Evolutionary conservation across 2,329 filamentous ascomycete species (phyloP).

Genomic region (Phyllosticta ampelicida): DNA sequence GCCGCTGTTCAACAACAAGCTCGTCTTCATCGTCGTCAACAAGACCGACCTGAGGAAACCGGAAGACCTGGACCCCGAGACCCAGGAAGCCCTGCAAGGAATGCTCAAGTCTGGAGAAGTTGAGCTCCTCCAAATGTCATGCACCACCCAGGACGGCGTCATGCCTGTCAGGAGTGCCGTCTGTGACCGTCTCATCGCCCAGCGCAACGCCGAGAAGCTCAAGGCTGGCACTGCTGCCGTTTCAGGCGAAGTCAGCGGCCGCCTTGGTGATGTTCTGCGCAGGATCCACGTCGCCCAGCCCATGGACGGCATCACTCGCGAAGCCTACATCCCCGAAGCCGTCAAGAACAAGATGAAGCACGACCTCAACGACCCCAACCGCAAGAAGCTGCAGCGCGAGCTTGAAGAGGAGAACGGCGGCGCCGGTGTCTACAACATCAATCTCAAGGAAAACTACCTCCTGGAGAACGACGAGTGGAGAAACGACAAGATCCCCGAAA

Average conservation of each 20-base stretch:
- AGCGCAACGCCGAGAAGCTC: slow-evolving; percentile 89
- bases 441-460: slow-evolving; percentile 77
- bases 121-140: slow-evolving; percentile 85
- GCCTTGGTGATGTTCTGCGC: slow-evolving; percentile 81
- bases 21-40: slow-evolving; percentile 95
- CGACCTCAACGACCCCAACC: slow-evolving; percentile 78
- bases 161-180: slow-evolving; percentile 92
- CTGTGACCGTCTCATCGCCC: slow-evolving; percentile 84
- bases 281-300: slow-evolving; percentile 97
- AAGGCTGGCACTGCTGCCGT: slow-evolving; percentile 72
- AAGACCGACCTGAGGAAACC: slow-evolving; percentile 90
- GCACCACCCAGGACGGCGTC: slow-evolving; percentile 88
- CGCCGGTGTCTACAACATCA: slow-evolving; percentile 90
- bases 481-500: slow-evolving; percentile 87
- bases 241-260: slow-evolving; percentile 63
- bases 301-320: slow-evolving; percentile 64
- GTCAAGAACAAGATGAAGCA: slow-evolving; percentile 76
- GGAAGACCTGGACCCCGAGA: slow-evolving; percentile 72
- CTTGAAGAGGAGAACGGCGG: slow-evolving; percentile 87
- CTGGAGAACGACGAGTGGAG: slow-evolving; percentile 90
- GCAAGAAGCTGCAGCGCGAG: slow-evolving; percentile 70
- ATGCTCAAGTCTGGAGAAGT: slow-evolving; percentile 82
- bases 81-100: slow-evolving; percentile 64
- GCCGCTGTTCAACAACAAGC: slow-evolving; percentile 92
- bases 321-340: slow-evolving; percentile 81